These are phyloP conservation scores for Ceratocystis ficicola DNA, from an alignment of 2,329 filamentous ascomycete species.

Conservation along the genomic window DNA sequence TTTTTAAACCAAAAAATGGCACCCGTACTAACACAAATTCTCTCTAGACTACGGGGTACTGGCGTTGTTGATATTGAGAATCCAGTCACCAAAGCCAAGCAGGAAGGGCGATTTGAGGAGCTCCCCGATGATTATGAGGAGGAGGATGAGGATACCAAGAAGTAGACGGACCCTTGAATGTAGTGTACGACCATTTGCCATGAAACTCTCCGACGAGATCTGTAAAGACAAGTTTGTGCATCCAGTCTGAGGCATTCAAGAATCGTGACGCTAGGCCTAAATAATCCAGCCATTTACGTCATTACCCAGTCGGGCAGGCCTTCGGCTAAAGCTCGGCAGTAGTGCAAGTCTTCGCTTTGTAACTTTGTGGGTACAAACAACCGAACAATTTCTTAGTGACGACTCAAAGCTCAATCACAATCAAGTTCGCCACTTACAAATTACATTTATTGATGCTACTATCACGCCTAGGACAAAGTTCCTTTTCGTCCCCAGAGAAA, in stretches of 20 bases:
- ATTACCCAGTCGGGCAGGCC: neutral
- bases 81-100: conserved; percentile 57
- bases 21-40: neutral
- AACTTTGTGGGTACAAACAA: neutral
- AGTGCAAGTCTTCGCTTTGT: neutral
- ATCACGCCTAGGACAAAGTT: neutral
- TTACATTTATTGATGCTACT: neutral
- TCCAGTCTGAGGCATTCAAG: neutral
- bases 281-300: neutral
- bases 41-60: conserved; percentile 50
- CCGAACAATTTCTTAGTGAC: neutral
- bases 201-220: neutral
- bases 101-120: conserved; percentile 60
- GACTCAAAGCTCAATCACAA: neutral
- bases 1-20: neutral
- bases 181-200: neutral
- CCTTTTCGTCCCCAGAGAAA: neutral
- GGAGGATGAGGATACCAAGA: conserved; percentile 27
- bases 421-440: no score
- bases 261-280: neutral
- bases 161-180: conserved; percentile 21
- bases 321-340: neutral
- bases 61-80: conserved; percentile 70
- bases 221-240: neutral
- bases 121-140: conserved; percentile 31